Percentiles rank a stretch among this genome's conserved stretches.
Evolutionary conservation across 768 basidiomycete species (phyloP).

Genomic region (Lactarius tabidus): DNA sequence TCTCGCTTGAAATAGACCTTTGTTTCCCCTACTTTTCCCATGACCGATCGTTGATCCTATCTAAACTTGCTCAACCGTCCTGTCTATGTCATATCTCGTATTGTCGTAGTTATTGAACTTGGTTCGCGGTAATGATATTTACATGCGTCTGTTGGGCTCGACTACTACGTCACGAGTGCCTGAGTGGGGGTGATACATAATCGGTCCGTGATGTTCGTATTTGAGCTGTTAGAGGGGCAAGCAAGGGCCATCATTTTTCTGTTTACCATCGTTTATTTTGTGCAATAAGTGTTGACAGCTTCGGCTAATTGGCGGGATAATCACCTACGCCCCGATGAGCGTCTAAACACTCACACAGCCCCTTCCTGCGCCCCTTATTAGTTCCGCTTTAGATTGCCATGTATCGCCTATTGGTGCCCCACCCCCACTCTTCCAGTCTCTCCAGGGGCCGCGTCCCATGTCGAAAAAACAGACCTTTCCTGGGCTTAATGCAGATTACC

Average conservation of each 20-base stretch:
- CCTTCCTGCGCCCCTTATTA: not conserved
- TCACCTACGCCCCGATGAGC: not conserved
- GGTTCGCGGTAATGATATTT: slow-evolving; percentile 7
- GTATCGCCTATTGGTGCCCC: slow-evolving; percentile 2
- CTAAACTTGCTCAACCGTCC: not conserved
- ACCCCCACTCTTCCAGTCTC: not conserved
- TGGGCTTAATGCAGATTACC: not conserved
- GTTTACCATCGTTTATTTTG: not conserved
- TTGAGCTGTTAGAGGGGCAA: not conserved
- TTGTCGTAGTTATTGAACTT: slow-evolving; percentile 18
- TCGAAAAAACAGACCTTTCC: slow-evolving; percentile 3
- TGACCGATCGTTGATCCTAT: slow-evolving; percentile 11
- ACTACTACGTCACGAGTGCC: slow-evolving; percentile 3
- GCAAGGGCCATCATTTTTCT: not conserved
- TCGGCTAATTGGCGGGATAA: not conserved
- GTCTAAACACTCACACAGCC: not conserved
- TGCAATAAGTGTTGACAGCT: not conserved
- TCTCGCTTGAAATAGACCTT: not conserved
- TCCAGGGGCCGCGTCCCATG: slow-evolving; percentile 18
- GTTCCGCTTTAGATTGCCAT: not conserved
- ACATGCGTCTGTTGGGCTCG: not conserved
- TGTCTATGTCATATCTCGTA: slow-evolving; percentile 7
- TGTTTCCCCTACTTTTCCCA: not conserved
- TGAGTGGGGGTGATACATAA: not conserved
- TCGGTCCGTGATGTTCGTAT: not conserved